These are phyloP conservation scores for Rhodamnia argentea DNA, from an alignment of 345 rosid genomes.

Conservation along the genomic window DNA sequence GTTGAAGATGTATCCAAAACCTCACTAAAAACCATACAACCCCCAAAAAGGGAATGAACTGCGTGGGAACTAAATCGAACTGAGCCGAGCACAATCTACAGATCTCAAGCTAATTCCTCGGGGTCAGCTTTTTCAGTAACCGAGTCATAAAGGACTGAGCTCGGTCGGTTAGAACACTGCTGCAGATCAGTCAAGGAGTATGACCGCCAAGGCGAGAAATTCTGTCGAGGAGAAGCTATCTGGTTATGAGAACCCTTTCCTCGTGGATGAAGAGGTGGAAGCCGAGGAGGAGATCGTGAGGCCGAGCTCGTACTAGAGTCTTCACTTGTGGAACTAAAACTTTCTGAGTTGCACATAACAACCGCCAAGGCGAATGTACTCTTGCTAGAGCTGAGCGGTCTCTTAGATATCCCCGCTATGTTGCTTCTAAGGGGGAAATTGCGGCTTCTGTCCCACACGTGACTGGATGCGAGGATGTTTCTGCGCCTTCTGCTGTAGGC, in stretches of 20 bases:
- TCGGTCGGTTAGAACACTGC: slow-evolving; percentile 7
- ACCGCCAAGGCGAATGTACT: slow-evolving; percentile 70
- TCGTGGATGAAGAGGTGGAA: slow-evolving; percentile 71
- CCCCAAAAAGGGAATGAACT: neutral
- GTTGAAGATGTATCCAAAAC: neutral
- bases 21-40: neutral
- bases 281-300: slow-evolving; percentile 37
- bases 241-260: slow-evolving; percentile 21
- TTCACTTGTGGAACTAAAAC: slow-evolving; percentile 41
- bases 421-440: slow-evolving; percentile 5
- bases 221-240: slow-evolving; percentile 4
- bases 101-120: neutral
- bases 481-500: slow-evolving; percentile 40
- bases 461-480: slow-evolving; percentile 49
- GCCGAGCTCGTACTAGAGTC: slow-evolving; percentile 37
- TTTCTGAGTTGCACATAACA: slow-evolving; percentile 54
- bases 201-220: slow-evolving; percentile 30
- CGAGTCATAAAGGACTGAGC: neutral
- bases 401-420: slow-evolving; percentile 36
- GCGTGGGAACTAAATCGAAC: neutral
- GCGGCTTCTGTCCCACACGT: slow-evolving; percentile 52
- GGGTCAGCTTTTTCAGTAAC: neutral
- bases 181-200: slow-evolving; percentile 53
- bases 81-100: neutral
- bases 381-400: slow-evolving; percentile 40